Base-by-base conservation (phyloP, 257 asterid genomes). In the Schizonepeta tenuifolia region DNA sequence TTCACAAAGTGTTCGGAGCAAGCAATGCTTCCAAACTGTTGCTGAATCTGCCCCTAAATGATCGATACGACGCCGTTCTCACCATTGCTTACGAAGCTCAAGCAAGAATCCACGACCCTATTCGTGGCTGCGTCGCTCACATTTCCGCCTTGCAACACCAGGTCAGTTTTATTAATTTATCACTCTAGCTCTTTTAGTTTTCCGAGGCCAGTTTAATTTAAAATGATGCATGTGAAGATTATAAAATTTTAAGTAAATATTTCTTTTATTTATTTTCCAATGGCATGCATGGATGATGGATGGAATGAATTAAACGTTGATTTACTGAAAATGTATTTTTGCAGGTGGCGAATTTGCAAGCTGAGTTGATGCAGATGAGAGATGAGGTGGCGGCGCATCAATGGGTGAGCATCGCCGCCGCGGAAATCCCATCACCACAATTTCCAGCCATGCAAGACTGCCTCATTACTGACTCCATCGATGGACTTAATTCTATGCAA, bases 11-110 rank as follows among this genome's bases (percentile, higher is more conserved):
- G 60, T 54, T 54, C 35, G 60, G 60, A 4, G 60, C 60, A 2
- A 54, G 60, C 60, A 54, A 54, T 24, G 60, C 60, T 4, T 54
- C 60, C 2, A 21, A 54, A 24, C 31, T 54, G 7, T 10, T 54
- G 35, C 60, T 9, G 35, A 33, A 53, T 0, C 59, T 53, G 59
- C 59, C 59, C 9, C 60, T 7, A 4, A 33, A 33, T 10, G 15
- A 54, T 10, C 60, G 60, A 4, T 20, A 20, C 60, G 60, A 54
- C 33, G 60, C 60, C 60, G 33, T 54, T 21, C n/a, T 54, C 33
- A 54, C 60, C 60, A 54, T 54, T 12, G 60, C 60, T 13, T 54
- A 54, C 33, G 60, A 54, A 54, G 60, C 60, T 54, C 60, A 54
- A 24, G 60, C 60, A 5, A 21, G 60, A 22, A 9, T 54, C 8